phyloP scores from a whole-genome alignment of 148 eudicot genomes.

The Chenopodium quinoa region DNA sequence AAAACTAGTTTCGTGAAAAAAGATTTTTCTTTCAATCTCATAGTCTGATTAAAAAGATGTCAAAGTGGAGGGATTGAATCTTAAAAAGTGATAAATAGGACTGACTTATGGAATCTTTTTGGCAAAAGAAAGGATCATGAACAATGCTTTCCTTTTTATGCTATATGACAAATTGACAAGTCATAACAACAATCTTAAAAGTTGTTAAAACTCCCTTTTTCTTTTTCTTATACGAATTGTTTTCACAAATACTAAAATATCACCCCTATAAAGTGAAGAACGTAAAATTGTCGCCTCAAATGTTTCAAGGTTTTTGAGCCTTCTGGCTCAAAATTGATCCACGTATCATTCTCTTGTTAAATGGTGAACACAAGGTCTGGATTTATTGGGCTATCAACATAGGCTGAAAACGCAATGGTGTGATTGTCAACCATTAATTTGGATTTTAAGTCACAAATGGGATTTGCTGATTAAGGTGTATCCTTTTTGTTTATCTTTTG shows the following conservation, averaged over 20 bases:
- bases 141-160: background rate
- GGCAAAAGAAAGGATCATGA: background rate
- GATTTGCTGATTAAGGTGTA: no score
- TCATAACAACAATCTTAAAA: background rate
- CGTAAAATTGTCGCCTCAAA: background rate
- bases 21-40: no score
- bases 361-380: background rate
- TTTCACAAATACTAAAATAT: background rate
- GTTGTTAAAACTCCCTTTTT: background rate
- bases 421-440: background rate
- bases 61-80: background rate
- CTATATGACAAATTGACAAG: background rate
- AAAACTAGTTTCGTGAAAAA: no score
- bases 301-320: background rate
- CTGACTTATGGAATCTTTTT: background rate
- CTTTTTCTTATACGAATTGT: conserved; percentile 1
- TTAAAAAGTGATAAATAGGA: conserved; percentile 1
- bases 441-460: no score
- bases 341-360: background rate
- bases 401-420: background rate
- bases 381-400: background rate
- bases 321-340: background rate
- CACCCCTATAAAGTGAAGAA: background rate
- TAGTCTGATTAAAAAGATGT: background rate
- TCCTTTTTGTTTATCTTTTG: no score